These are phyloP conservation scores for Gonapodya sp. DNA, from an alignment of 192 early-diverging fungal genomes.

Conservation along the genomic window DNA sequence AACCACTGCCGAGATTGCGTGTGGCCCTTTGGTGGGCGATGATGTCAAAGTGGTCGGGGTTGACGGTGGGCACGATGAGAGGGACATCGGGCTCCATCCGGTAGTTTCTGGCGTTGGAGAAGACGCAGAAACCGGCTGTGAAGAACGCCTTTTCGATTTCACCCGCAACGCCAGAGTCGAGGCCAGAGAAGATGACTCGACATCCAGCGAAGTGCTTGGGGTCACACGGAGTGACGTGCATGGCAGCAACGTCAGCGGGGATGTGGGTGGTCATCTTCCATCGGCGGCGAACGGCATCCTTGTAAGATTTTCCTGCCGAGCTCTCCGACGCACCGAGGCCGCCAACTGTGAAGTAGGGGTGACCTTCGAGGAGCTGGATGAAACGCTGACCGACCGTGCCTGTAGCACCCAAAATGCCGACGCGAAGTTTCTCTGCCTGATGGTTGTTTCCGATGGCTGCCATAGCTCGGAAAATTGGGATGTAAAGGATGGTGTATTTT, in stretches of 20 bases:
- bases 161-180: constrained; percentile 88
- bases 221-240: constrained; percentile 63
- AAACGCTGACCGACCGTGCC: constrained; percentile 98
- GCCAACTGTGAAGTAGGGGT: constrained; percentile 79
- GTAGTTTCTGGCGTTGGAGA: constrained; percentile 97
- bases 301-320: constrained; percentile 79
- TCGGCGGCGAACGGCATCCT: constrained; percentile 50
- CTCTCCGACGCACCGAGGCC: constrained; percentile 83
- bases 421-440: constrained; percentile 49
- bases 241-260: constrained; percentile 42
- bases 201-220: constrained; percentile 67
- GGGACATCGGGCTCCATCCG: constrained; percentile 82
- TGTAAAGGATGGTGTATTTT: too few relatives aligned
- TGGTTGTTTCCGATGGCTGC: too few relatives aligned
- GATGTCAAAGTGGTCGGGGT: constrained; percentile 78
- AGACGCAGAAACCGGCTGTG: constrained; percentile 76
- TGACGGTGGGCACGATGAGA: constrained; percentile 87
- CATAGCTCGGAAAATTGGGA: too few relatives aligned
- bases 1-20: constrained; percentile 49
- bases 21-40: constrained; percentile 59
- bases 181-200: constrained; percentile 88
- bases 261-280: constrained; percentile 85
- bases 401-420: constrained; percentile 91
- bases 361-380: constrained; percentile 73
- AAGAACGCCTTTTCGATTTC: constrained; percentile 88